Base-by-base conservation (phyloP, 2,329 filamentous ascomycete genomes). In the Fusarium xyrophilum region DNA sequence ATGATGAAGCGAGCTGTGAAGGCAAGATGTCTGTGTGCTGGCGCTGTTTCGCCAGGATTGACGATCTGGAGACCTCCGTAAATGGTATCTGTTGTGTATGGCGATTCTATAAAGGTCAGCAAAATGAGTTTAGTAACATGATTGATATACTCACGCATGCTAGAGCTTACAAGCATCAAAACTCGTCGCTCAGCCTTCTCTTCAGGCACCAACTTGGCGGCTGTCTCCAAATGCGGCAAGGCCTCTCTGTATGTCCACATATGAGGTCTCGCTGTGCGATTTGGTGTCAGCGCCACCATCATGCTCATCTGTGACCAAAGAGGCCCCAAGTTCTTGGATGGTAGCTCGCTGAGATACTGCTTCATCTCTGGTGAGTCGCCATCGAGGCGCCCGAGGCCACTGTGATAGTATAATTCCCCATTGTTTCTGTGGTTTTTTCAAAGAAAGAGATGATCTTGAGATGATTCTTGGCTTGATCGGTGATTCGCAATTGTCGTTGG, bases 1-100 rank as follows among this genome's bases (percentile, higher is more conserved):
- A 88, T 85, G 63, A 88, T 85, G 75, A 87, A 88, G 8, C 86
- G 82, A 70, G 83, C 80, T 0, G 86, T 85, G 60, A 85, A 87
- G 0, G 86, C 85, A 5, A 83, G 82, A 69, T 88, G 85, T 1
- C 86, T 76, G 65, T 88, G 86, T 0, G 85, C 85, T 1, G 82
- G 83, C 0, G 86, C 85, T 0, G 79, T 84, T 61, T 88, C 86
- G 30, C 84, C 82, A 0, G 86, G 85, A 70, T 85, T 83, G 7
- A 88, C 84, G 2, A 88, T 78, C 68, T 88, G 86, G 3, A 88
- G 79, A 3, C 85, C 86, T 5, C 82, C 84, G 63, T 87, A 87
- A 53, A 88, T 78, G 3, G 85, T 87, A 70, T 88, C 71, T 46
- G 71, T 73, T 7, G 71, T 73, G 11, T 82, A 85, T 1, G 86